These are phyloP conservation scores for Nidula microcarpa DNA, from an alignment of 768 basidiomycete species.

Conservation along the genomic window DNA sequence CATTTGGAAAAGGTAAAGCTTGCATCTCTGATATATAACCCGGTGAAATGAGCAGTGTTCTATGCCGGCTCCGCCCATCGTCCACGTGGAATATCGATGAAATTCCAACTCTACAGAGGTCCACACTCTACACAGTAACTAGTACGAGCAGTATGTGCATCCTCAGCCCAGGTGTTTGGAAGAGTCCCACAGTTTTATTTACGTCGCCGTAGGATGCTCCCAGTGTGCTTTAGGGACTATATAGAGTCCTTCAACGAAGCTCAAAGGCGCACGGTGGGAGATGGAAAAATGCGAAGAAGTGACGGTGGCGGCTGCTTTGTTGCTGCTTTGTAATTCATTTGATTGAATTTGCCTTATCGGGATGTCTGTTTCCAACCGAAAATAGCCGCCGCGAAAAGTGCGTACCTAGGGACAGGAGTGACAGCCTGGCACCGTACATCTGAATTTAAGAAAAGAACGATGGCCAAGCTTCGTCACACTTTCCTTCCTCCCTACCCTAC, in stretches of 20 bases:
- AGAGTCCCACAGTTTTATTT: too few species aligned
- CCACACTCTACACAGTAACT: too few species aligned
- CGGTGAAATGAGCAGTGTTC: too few species aligned
- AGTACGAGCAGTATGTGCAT: too few species aligned
- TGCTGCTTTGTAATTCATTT: neutral
- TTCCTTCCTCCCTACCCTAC: neutral
- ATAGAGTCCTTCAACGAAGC: neutral
- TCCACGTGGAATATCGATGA: too few species aligned
- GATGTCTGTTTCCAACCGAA: neutral
- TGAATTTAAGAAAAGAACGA: neutral
- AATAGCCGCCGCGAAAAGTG: neutral
- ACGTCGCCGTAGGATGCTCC: too few species aligned
- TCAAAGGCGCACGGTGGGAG: neutral
- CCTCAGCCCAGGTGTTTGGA: too few species aligned
- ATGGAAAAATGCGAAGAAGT: neutral
- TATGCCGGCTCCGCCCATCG: too few species aligned
- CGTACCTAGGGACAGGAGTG: neutral
- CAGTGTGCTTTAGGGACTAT: constrained; percentile 1
- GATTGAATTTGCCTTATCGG: neutral
- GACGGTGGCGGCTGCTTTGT: neutral
- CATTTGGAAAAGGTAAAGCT: too few species aligned
- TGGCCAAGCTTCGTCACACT: neutral
- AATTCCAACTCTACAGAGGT: too few species aligned
- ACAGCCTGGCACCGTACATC: neutral
- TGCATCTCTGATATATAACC: too few species aligned